Base-by-base conservation (phyloP, 768 basidiomycete species). In the Auricularia cornea region DNA sequence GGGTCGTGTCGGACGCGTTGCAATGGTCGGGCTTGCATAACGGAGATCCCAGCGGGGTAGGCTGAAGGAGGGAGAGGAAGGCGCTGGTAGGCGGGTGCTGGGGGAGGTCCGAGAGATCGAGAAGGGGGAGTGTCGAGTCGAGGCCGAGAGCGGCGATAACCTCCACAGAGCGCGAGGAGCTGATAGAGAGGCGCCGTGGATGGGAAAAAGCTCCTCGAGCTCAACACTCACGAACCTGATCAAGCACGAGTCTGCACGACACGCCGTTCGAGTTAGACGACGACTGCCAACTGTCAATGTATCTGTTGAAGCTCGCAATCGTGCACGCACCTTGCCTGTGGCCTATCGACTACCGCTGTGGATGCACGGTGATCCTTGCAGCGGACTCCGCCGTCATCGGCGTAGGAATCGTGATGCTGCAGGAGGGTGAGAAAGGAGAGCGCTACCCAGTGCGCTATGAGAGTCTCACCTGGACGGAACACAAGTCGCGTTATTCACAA, bases 401-500 rank as follows among this genome's bases (percentile, higher is more conserved):
- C 31, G 59, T 68, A 1, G 70, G 72, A 1, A 72, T 62, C 62
- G 61, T 72, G 3, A 33, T 72, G 3, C 65, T 52, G 28, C 70
- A 72, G 48, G 23, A 29, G 16, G 44, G 60, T 20, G 60, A 51
- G 1, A 44, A 66, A 3, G 57, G 57, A 2, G 33, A 64, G 6
- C 20, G 60, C 16, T 60, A 65, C 18, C 75, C 71, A 0, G 68
- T 72, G 0, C 44, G 72, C 0, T 78, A 66, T 65, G 73, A 76
- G 0, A 77, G 74, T 0, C 71, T 73, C 61, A 76, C 75, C 0
- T 77, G 70, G 66, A 73, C 72, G 18, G 2, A 73, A 70, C 76
- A 0, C 81, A 82, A 54, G 32, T 73, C 0, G 78, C 81, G 31
- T 68, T 79, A 0, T 80, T 76, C 59, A 75, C n/a, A n/a, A n/a